Conservation (phyloP, 2,329 filamentous ascomycete genomes). For the Trichoderma koningii region DNA sequence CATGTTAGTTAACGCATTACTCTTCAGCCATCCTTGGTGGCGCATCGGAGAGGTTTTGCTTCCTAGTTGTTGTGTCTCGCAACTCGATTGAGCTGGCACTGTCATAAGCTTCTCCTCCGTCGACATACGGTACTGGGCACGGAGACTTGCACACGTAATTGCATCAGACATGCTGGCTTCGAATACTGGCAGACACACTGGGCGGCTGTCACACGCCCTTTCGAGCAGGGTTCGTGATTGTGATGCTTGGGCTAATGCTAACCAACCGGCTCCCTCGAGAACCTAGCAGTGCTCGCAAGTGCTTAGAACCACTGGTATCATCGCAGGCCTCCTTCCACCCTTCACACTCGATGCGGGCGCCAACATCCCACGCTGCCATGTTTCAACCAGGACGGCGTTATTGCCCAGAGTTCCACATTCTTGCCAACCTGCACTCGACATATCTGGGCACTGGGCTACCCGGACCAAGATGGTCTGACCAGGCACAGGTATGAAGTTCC, state of each 20-base stretch:
- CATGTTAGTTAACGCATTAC: constrained; percentile 4
- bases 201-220: background rate
- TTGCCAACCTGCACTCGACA: background rate
- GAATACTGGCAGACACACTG: background rate
- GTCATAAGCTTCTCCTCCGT: constrained; percentile 1
- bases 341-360: constrained; percentile 20
- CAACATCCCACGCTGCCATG: constrained; percentile 16
- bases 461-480: background rate
- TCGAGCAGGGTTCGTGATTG: constrained; percentile 16
- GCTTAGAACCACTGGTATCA: constrained; percentile 5
- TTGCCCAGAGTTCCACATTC: constrained; percentile 17
- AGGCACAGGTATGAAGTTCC: no score
- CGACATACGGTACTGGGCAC: background rate
- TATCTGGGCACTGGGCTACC: background rate
- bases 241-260: constrained; percentile 4
- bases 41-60: background rate
- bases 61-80: background rate
- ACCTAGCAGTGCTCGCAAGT: background rate
- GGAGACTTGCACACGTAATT: background rate
- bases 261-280: constrained; percentile 8
- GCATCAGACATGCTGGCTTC: background rate
- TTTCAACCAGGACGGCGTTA: constrained; percentile 17
- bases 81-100: constrained; percentile 3
- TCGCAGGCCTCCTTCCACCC: constrained; percentile 1
- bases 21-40: constrained; percentile 9